Base-by-base conservation (phyloP, 352 stramenopile genomes). In the Discostella stelligera region DNA sequence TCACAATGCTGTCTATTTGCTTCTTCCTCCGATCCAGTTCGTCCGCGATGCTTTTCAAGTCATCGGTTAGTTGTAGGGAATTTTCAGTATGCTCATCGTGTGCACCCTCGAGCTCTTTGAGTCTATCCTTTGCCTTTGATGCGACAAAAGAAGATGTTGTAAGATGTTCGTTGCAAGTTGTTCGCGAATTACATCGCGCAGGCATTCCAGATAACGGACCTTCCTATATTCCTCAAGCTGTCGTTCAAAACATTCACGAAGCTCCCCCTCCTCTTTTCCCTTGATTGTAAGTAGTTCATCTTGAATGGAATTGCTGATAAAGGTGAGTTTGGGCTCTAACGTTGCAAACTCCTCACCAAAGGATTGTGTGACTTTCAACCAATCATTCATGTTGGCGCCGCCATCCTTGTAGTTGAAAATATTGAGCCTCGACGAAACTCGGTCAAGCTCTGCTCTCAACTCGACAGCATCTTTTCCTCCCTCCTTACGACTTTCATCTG, bases 1-100 rank as follows among this genome's bases (percentile, higher is more conserved):
- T 74, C 41, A 55, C 74, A 52, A 73, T 76, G 13, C 61, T 27
- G 23, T 82, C 44, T 14, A 82, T 76, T 37, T 77, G 65, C 50
- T 70, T 72, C 59, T 82, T 82, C 7, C 66, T 49, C 10, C 52
- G 18, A 21, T 56, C 54, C 9, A 82, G 21, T 58, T 82, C 61
- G 9, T 53, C 27, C 4, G 53, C 53, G 16, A 77, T 21, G 2
- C 48, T 46, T 23, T 69, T 18, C 18, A 82, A 53, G 18, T 63
- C 54, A 53, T 74, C 59, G 30, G 62, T 58, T 41, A 82, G 39
- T 7, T 49, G 16, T 0, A 53, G 46, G 18, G 41, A 25, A 37
- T 77, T 82, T 50, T 76, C 59, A 20, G 71, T 69, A 39, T 69
- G 71, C 27, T 48, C 20, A 39, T 79, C 64, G 44, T 74, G 49